These are phyloP conservation scores for Hemerocallis citrina DNA, from an alignment of 106 monocot genomes.

Conservation along the genomic window DNA sequence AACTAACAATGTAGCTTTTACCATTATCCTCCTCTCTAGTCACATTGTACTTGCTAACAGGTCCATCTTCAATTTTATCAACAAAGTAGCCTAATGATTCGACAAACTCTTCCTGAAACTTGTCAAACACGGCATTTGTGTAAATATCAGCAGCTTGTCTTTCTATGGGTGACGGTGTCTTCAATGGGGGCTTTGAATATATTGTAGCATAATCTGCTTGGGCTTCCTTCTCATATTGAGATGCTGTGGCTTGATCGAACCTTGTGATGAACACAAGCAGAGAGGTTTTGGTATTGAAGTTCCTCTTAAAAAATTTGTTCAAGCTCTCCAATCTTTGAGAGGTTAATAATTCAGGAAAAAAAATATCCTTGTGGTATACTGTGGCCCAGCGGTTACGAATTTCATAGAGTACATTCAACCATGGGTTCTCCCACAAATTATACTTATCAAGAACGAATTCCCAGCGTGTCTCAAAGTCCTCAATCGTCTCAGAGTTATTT, in stretches of 20 bases:
- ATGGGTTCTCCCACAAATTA: conserved; percentile 76
- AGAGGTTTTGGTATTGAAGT: conserved; percentile 68
- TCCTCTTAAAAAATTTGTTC: conserved; percentile 85
- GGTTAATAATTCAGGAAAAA: conserved; percentile 60
- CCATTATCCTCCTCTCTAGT: conserved; percentile 49
- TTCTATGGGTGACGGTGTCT: conserved; percentile 79
- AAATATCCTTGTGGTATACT: conserved; percentile 49
- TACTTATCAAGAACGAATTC: conserved; percentile 56
- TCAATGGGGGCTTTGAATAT: conserved; percentile 52
- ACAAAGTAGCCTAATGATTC: conserved; percentile 77
- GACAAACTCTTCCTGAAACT: conserved; percentile 87
- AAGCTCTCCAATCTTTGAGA: conserved; percentile 58
- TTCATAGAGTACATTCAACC: conserved; percentile 56
- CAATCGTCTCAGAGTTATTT: conserved; percentile 40
- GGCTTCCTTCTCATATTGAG: conserved; percentile 71
- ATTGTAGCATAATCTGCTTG: conserved; percentile 58
- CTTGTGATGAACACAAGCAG: conserved; percentile 46
- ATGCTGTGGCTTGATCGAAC: conserved; percentile 59
- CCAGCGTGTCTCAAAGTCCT: conserved; percentile 84
- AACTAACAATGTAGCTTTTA: conserved; percentile 31
- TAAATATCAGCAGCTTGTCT: conserved; percentile 69
- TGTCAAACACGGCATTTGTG: conserved; percentile 74
- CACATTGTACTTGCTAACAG: conserved; percentile 57
- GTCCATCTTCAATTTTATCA: conserved; percentile 64
- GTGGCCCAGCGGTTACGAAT: conserved; percentile 51